Evolutionary conservation across 805 yeast genomes (phyloP), one percentile per base, ranked within the genome.

Genomic region (Saccharomycopsis sp.): DNA sequence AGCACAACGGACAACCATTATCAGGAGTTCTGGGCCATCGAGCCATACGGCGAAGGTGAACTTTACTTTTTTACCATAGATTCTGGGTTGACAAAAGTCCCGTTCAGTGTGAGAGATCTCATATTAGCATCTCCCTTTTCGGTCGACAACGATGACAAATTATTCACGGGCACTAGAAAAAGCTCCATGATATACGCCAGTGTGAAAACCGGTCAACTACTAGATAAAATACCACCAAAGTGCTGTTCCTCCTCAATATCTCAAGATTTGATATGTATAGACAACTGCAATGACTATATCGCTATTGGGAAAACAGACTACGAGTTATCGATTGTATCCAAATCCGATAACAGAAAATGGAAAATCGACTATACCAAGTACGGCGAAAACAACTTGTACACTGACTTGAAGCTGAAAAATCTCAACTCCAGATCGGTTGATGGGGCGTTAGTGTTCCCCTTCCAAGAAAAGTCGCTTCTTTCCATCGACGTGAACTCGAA

Each of bases 71-170:
- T 89, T 59, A 77, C 83, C 12, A 76, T 77, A 13, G 73, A 73
- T 25, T 56, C 58, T 30, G 97, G 97, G 0, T 60, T 92, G 18
- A 85, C 82, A 53, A 80, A 75, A 54, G 66, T 92, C 3, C 96
- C 96, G 0, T 72, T 89, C 0, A 70, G 86, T 4, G 82, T 92
- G 19, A 74, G 75, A 48, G 80, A 81, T 46, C 65, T 92, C 42
- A 85, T 92, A 0, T 57, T 75, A 46, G 80, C 84, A 49, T 81
- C 95, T 1, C 98, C 98, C 0, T 84, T 89, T 57, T 79, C 92
- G 2, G 76, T 80, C 3, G 83, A 77, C 49, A 73, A 68, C 38
- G 79, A 73, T 51, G 92, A 86, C 55, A 84, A 83, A 52, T 73
- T 86, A 2, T 92, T 87, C 59, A 88, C 96, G 0, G 98, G 98